These are phyloP conservation scores for Musa acuminata DNA, from an alignment of 176 grass and related monocot species.

Conservation along the genomic window DNA sequence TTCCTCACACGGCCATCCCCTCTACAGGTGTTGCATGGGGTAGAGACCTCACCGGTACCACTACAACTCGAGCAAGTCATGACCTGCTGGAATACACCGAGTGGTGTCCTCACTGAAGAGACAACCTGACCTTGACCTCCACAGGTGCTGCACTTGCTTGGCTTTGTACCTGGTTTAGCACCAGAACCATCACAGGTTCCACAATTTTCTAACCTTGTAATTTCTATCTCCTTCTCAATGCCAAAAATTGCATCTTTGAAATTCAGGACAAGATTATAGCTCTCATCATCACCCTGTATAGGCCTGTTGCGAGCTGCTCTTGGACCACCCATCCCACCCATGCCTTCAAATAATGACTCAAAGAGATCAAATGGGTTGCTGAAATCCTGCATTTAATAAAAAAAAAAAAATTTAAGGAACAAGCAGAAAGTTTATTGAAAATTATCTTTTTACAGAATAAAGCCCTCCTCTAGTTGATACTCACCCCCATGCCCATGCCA, in stretches of 20 bases:
- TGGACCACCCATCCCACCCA: slow-evolving; percentile 57
- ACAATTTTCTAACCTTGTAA: slow-evolving; percentile 64
- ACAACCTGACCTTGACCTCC: slow-evolving; percentile 93
- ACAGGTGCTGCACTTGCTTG: slow-evolving; percentile 69
- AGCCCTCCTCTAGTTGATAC: slow-evolving; percentile 4
- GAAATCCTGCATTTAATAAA: slow-evolving; percentile 54
- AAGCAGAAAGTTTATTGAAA: slow-evolving; percentile 8
- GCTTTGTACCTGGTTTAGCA: slow-evolving; percentile 82
- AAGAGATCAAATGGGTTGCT: slow-evolving; percentile 89
- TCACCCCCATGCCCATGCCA: slow-evolving; percentile 88
- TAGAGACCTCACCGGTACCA: slow-evolving; percentile 78
- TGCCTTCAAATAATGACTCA: slow-evolving; percentile 84
- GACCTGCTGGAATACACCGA: slow-evolving; percentile 98
- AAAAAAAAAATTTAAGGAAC: slow-evolving; percentile 6
- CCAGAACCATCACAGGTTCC: slow-evolving; percentile 76
- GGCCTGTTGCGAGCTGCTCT: slow-evolving; percentile 81
- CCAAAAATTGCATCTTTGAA: slow-evolving; percentile 97
- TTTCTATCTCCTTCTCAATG: slow-evolving; percentile 92
- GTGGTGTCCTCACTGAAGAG: slow-evolving; percentile 74
- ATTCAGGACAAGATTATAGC: slow-evolving; percentile 81
- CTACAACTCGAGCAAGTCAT: slow-evolving; percentile 79
- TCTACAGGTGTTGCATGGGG: slow-evolving; percentile 70
- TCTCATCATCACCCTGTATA: slow-evolving; percentile 89
- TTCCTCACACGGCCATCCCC: slow-evolving; percentile 85
- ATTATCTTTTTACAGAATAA: neutral